Conservation (phyloP, 1,284 basidiomycete species). For the Heliocybe sulcata region DNA sequence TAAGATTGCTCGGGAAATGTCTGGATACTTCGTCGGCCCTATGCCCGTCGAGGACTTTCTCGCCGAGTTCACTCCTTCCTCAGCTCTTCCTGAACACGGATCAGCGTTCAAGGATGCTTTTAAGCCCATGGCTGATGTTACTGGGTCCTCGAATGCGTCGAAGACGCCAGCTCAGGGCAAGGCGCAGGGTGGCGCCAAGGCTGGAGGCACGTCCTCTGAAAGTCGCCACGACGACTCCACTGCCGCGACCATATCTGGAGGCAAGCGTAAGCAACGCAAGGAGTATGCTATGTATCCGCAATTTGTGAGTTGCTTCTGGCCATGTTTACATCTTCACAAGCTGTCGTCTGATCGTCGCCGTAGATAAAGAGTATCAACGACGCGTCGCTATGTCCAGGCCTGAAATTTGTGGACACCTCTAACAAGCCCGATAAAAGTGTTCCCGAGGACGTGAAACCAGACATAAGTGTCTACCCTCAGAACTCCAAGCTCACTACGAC, state of each 20-base stretch:
- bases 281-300: not conserved
- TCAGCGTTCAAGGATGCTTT: not conserved
- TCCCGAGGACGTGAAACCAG: not conserved
- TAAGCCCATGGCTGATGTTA: not conserved
- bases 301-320: too few relatives aligned
- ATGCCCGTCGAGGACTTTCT: not conserved
- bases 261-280: not conserved
- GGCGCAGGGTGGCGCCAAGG: not conserved
- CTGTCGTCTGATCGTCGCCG: not conserved
- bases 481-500: not conserved
- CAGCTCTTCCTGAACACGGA: not conserved
- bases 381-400: not conserved
- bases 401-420: not conserved
- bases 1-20: not conserved
- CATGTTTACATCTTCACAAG: too few relatives aligned
- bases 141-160: not conserved
- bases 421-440: not conserved
- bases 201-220: not conserved
- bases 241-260: not conserved
- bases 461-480: not conserved
- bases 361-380: not conserved
- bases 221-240: not conserved
- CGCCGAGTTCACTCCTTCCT: not conserved
- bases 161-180: not conserved
- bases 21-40: not conserved